Percentiles rank a stretch among this genome's conserved stretches.
phyloP scores from a whole-genome alignment of 805 yeast species.

The Starmerella floris region DNA sequence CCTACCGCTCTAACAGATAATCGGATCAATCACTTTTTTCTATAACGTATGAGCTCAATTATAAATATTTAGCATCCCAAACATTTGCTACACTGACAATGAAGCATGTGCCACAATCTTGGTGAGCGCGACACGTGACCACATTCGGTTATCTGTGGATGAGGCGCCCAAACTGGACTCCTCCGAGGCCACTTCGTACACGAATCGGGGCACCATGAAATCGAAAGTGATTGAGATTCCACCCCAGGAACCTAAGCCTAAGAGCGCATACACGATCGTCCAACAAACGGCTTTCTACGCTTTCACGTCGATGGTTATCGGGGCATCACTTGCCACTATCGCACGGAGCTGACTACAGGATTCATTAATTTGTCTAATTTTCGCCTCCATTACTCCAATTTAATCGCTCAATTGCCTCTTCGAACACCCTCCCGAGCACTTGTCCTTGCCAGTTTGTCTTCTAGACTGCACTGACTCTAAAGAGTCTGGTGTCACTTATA shows the following conservation, averaged over 20 bases:
- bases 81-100: too few relatives aligned
- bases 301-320: constrained; percentile 13
- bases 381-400: neutral
- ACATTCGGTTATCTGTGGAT: too few relatives aligned
- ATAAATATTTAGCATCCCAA: too few relatives aligned
- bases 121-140: too few relatives aligned
- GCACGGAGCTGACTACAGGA: constrained; percentile 5
- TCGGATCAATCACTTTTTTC: too few relatives aligned
- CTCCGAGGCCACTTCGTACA: too few relatives aligned
- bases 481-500: neutral
- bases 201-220: neutral
- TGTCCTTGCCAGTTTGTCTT: neutral
- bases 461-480: neutral
- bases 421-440: neutral
- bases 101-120: too few relatives aligned
- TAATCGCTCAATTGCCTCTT: neutral
- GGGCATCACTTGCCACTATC: constrained; percentile 15
- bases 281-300: constrained; percentile 1
- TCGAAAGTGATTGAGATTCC: neutral
- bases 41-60: too few relatives aligned
- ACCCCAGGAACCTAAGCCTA: neutral
- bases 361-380: too few relatives aligned
- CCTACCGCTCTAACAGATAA: too few relatives aligned
- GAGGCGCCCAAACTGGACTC: too few relatives aligned
- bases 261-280: neutral